These are phyloP conservation scores for Raddia distichophylla DNA, from an alignment of 176 grass and related monocot species.

Conservation along the genomic window DNA sequence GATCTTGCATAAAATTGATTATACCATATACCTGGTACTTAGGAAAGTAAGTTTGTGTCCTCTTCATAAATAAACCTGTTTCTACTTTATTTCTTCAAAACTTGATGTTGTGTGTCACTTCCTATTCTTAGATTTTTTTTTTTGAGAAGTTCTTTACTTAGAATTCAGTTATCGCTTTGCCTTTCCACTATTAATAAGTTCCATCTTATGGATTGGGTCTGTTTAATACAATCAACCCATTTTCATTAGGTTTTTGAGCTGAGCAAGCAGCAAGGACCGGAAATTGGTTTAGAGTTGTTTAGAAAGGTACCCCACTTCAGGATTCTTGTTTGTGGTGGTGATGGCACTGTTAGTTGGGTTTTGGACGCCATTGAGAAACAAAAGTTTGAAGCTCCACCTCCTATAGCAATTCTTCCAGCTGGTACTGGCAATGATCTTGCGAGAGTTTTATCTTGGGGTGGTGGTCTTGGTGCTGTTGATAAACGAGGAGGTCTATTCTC, in stretches of 20 bases:
- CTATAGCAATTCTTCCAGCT: slow-evolving; percentile 86
- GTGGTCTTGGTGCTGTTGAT: slow-evolving; percentile 72
- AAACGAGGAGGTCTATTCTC: slow-evolving; percentile 66
- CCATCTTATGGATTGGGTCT: not conserved
- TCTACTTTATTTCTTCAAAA: not conserved
- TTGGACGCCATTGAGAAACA: slow-evolving; percentile 85
- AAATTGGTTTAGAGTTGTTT: slow-evolving; percentile 73
- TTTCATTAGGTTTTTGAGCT: slow-evolving; percentile 72
- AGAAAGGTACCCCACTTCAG: slow-evolving; percentile 76
- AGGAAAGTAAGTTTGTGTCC: not conserved
- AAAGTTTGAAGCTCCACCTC: slow-evolving; percentile 78
- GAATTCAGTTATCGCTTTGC: not conserved
- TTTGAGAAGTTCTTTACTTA: not conserved
- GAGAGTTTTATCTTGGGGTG: slow-evolving; percentile 73
- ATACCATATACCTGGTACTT: not conserved
- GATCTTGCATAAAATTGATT: slow-evolving; percentile 6
- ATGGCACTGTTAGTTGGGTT: slow-evolving; percentile 83
- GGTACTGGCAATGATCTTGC: slow-evolving; percentile 91
- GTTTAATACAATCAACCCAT: slow-evolving; percentile 2
- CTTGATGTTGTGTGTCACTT: not conserved
- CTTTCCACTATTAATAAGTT: not conserved
- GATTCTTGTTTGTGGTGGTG: slow-evolving; percentile 90
- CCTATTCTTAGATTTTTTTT: slow-evolving; percentile 13
- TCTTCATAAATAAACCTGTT: not conserved
- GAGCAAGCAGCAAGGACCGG: slow-evolving; percentile 76